Evolutionary conservation across 2,329 filamentous ascomycete genomes (phyloP).

Genomic region (Pseudophaeomoniella oleicola): DNA sequence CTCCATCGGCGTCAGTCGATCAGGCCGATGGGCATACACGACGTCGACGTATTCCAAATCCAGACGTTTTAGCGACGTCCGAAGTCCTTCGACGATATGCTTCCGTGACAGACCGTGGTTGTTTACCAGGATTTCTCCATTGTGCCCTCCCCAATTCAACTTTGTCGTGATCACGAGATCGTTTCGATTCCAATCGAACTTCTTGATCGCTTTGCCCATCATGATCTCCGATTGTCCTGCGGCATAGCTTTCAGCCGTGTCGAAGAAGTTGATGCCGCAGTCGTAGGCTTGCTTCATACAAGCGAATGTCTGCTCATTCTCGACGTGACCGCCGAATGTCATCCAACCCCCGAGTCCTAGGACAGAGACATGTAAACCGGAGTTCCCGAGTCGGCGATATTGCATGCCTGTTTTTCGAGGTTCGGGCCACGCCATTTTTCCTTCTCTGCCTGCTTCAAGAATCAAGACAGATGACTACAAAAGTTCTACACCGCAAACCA

Average conservation of each 20-base stretch:
- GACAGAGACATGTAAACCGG: constrained; percentile 58
- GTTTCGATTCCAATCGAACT: constrained; percentile 41
- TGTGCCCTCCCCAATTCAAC: constrained; percentile 27
- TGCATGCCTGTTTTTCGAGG: too few species aligned
- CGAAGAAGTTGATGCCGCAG: constrained; percentile 43
- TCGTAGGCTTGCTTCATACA: constrained; percentile 41
- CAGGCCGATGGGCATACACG: constrained; percentile 50
- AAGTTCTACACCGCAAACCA: too few species aligned
- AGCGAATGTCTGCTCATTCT: constrained; percentile 34
- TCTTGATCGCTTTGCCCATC: constrained; percentile 41
- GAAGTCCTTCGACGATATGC: constrained; percentile 53
- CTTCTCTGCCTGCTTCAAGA: too few species aligned
- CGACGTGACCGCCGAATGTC: constrained; percentile 52
- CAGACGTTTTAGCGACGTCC: constrained; percentile 44
- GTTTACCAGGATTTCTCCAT: constrained; percentile 29
- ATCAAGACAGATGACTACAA: too few species aligned
- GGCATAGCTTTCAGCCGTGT: constrained; percentile 41
- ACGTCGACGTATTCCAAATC: constrained; percentile 56
- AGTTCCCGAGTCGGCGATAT: constrained; percentile 47
- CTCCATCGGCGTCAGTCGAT: constrained; percentile 53
- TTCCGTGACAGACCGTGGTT: constrained; percentile 55
- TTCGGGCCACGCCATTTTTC: too few species aligned
- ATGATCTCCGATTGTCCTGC: constrained; percentile 37
- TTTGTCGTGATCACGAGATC: constrained; percentile 45
- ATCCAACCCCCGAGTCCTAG: constrained; percentile 46